phyloP scores from a whole-genome alignment of 2,329 filamentous ascomycete genomes.

The Colletotrichum plurivorum region DNA sequence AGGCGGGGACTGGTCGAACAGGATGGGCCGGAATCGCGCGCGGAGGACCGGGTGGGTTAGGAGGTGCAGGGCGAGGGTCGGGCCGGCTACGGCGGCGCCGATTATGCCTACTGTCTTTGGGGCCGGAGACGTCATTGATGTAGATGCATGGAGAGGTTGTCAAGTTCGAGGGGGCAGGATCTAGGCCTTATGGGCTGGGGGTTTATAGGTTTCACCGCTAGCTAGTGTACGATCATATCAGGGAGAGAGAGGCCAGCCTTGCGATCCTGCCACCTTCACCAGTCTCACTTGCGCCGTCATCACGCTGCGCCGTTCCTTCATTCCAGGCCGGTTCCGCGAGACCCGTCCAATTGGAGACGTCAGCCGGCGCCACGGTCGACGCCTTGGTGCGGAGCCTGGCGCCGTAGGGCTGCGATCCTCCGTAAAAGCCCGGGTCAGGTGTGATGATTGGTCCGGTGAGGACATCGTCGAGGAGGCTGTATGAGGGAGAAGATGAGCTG shows the following conservation, averaged over 20 bases:
- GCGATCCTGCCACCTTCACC: too few relatives aligned
- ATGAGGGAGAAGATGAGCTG: neutral
- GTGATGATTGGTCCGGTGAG: neutral
- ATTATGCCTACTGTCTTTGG: constrained; percentile 36
- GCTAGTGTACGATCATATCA: too few relatives aligned
- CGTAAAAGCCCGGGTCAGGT: constrained; percentile 1
- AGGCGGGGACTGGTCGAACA: constrained; percentile 30
- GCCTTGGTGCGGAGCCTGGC: neutral
- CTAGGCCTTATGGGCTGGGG: too few relatives aligned
- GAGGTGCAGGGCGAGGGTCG: constrained; percentile 40
- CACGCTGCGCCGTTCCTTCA: neutral
- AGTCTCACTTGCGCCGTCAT: too few relatives aligned
- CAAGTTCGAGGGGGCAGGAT: too few relatives aligned
- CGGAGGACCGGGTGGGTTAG: constrained; percentile 41
- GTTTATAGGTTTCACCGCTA: neutral
- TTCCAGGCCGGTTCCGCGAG: constrained; percentile 5
- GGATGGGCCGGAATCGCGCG: constrained; percentile 27
- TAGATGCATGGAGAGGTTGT: neutral
- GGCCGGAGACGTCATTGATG: constrained; percentile 2
- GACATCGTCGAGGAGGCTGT: neutral
- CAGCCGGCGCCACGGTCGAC: neutral
- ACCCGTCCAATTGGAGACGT: constrained; percentile 3
- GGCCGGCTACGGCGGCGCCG: constrained; percentile 38
- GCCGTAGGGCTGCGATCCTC: constrained; percentile 21
- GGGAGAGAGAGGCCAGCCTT: too few relatives aligned